Evolutionary conservation across 305 asterid species (phyloP).

Genomic region (Fraxinus floribunda): DNA sequence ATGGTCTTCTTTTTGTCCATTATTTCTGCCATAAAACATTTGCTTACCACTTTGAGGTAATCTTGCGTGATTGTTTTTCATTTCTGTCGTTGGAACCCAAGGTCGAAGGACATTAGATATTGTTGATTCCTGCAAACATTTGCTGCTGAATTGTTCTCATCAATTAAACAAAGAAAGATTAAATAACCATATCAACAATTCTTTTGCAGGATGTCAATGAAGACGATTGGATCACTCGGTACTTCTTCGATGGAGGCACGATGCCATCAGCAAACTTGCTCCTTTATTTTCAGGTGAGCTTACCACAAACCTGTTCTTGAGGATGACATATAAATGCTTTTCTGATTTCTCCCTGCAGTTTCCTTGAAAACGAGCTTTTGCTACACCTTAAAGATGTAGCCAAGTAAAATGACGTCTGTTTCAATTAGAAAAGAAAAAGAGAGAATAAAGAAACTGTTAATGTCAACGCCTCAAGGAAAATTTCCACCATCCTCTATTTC

Average conservation of each 20-base stretch:
- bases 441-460: neutral
- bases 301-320: neutral
- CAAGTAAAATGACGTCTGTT: neutral
- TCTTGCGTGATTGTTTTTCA: neutral
- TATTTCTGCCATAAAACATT: constrained; percentile 82
- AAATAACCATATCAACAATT: neutral
- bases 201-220: constrained; percentile 61
- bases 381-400: neutral
- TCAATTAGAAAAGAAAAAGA: neutral
- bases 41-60: constrained; percentile 90
- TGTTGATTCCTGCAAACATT: neutral
- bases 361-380: neutral
- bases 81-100: neutral
- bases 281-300: constrained; percentile 82
- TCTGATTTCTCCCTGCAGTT: neutral
- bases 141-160: neutral
- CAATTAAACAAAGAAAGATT: neutral
- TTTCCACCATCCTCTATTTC: neutral
- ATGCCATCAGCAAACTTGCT: constrained; percentile 88
- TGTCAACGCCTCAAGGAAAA: neutral
- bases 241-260: constrained; percentile 89
- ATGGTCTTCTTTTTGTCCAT: constrained; percentile 66
- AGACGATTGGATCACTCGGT: constrained; percentile 91
- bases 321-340: neutral
- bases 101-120: constrained; percentile 13